Percentiles rank a stretch among this genome's conserved stretches.
phyloP scores from a whole-genome alignment of 768 basidiomycete species.

The Dendrothele bispora region DNA sequence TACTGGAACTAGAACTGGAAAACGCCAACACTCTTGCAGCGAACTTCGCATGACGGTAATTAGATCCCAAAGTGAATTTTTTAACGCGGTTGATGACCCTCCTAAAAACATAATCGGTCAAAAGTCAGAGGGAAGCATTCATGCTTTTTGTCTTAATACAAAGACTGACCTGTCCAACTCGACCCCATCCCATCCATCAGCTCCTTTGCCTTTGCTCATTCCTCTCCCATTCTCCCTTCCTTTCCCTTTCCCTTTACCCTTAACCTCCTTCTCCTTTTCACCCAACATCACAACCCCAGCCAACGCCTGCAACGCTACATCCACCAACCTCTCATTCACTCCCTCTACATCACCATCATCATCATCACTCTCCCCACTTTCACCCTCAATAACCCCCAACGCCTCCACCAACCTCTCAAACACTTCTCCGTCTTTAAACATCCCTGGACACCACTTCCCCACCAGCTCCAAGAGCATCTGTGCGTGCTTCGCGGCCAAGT shows the following conservation, averaged over 20 bases:
- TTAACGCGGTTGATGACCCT: constrained; percentile 65
- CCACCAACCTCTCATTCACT: constrained; percentile 42
- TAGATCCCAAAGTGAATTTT: constrained; percentile 57
- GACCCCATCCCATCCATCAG: neutral
- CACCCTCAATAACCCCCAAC: constrained; percentile 66
- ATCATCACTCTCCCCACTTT: constrained; percentile 53
- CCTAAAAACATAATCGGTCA: constrained; percentile 36
- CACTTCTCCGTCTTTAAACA: constrained; percentile 80
- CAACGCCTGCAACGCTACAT: constrained; percentile 75
- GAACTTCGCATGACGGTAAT: constrained; percentile 77
- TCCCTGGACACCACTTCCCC: constrained; percentile 71
- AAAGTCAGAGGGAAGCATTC: neutral
- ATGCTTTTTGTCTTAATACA: neutral
- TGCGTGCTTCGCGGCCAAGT: constrained; percentile 45
- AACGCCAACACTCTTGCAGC: constrained; percentile 74
- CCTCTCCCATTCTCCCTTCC: too few species aligned
- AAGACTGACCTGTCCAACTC: constrained; percentile 65
- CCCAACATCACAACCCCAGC: constrained; percentile 66
- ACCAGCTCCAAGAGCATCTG: constrained; percentile 54
- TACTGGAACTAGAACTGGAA: too few species aligned
- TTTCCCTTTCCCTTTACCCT: too few species aligned
- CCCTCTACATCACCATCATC: neutral
- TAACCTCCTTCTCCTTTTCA: too few species aligned
- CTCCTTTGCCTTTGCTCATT: too few species aligned
- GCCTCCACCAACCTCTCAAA: too few species aligned